Evolutionary conservation across 257 asterid genomes (phyloP).

Genomic region (Nicotiana otophora): DNA sequence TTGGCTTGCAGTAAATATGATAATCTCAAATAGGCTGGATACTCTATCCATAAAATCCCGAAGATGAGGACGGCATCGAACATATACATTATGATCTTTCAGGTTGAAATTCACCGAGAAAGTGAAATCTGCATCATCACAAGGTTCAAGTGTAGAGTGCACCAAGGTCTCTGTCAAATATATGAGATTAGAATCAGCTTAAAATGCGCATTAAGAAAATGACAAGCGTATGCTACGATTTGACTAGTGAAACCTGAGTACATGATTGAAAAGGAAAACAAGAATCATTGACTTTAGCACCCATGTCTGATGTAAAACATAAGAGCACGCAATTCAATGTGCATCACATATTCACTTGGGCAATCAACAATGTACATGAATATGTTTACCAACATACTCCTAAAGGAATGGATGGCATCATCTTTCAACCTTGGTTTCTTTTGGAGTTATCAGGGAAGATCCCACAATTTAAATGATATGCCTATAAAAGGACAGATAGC

Average conservation of each 20-base stretch:
- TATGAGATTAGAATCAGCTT: neutral
- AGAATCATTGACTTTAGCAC: neutral
- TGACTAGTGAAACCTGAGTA: neutral
- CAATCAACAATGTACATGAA: neutral
- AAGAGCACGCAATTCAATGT: neutral
- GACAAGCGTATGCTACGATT: neutral
- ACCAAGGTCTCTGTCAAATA: conserved; percentile 92
- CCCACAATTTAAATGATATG: neutral
- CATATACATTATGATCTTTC: conserved; percentile 69
- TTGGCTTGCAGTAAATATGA: conserved; percentile 96
- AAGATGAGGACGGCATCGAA: conserved; percentile 89
- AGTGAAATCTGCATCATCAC: conserved; percentile 79
- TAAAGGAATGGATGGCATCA: neutral
- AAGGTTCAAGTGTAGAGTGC: conserved; percentile 93
- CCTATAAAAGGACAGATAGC: neutral
- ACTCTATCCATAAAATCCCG: conserved; percentile 73
- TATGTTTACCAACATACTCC: neutral
- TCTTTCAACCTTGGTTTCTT: neutral
- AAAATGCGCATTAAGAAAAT: neutral
- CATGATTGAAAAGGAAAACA: neutral
- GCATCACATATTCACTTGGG: conserved; percentile 6
- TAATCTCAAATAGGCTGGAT: conserved; percentile 70
- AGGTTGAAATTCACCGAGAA: conserved; percentile 78
- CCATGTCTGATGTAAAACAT: neutral
- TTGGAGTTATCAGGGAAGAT: neutral